Evolutionary conservation across 805 yeast species (phyloP).

Genomic region (Blastobotrys peoriensis): DNA sequence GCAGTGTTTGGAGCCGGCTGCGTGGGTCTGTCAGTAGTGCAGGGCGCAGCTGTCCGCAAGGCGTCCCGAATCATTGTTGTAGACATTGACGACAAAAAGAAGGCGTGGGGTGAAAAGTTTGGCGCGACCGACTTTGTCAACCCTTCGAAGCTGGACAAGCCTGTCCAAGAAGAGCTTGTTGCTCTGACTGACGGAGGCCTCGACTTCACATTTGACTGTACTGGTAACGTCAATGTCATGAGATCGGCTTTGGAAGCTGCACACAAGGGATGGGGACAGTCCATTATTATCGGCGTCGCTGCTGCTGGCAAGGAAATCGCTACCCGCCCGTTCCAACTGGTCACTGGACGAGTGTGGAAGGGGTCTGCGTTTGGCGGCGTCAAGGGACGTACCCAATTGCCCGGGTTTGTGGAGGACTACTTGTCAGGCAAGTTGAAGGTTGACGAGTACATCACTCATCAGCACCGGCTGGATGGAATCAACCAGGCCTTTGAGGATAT

Average conservation of each 20-base stretch:
- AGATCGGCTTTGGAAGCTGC: constrained; percentile 94
- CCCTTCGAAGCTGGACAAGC: constrained; percentile 65
- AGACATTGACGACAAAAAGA: constrained; percentile 80
- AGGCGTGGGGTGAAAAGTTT: constrained; percentile 78
- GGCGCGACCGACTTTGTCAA: constrained; percentile 96
- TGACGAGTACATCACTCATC: constrained; percentile 92
- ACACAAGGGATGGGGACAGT: constrained; percentile 99
- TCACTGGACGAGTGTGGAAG: constrained; percentile 97
- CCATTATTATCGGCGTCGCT: constrained; percentile 95
- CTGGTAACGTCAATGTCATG: constrained; percentile 95
- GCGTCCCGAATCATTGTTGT: constrained; percentile 76
- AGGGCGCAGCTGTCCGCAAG: constrained; percentile 81
- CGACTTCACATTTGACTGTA: constrained; percentile 95
- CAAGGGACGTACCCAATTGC: constrained; percentile 95
- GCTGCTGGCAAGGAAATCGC: constrained; percentile 96
- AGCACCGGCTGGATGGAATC: constrained; percentile 69
- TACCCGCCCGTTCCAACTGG: constrained; percentile 97
- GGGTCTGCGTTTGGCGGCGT: constrained; percentile 99
- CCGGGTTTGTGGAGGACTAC: constrained; percentile 82
- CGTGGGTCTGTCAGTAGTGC: constrained; percentile 93
- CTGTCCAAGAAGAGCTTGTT: constrained; percentile 74
- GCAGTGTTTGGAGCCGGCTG: constrained; percentile 98
- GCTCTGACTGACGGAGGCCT: constrained; percentile 96
- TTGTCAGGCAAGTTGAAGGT: constrained; percentile 75
- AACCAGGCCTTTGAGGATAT: constrained; percentile 90